phyloP scores from a whole-genome alignment of 768 basidiomycete genomes.

The Boletus insuetus region DNA sequence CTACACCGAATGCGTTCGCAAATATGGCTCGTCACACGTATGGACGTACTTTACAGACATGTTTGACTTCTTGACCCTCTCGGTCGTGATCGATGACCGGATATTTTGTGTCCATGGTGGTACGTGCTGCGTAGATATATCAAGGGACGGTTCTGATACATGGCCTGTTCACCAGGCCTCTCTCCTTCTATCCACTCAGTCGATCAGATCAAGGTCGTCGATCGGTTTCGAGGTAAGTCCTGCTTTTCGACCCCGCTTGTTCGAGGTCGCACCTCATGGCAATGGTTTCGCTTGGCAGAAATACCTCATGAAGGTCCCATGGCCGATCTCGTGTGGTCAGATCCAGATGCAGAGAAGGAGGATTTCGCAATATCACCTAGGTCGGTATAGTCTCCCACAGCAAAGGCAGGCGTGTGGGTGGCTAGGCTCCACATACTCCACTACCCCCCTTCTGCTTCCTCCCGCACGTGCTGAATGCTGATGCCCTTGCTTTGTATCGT shows the following conservation, averaged over 20 bases:
- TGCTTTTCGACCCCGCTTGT: slow-evolving; percentile 18
- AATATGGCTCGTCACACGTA: slow-evolving; percentile 93
- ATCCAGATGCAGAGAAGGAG: slow-evolving; percentile 98
- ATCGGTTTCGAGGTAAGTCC: slow-evolving; percentile 86
- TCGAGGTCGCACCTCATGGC: slow-evolving; percentile 23
- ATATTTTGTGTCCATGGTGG: slow-evolving; percentile 99
- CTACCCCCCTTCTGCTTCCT: slow-evolving; percentile 8
- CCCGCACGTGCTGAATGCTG: slow-evolving; percentile 9
- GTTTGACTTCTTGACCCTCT: slow-evolving; percentile 98
- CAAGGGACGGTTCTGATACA: slow-evolving; percentile 1
- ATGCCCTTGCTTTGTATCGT: slow-evolving; percentile 6
- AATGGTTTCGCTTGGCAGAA: slow-evolving; percentile 48
- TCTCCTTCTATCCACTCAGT: slow-evolving; percentile 98
- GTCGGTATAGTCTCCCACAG: slow-evolving; percentile 42
- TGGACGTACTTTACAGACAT: slow-evolving; percentile 99
- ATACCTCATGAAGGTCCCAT: slow-evolving; percentile 99
- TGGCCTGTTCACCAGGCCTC: slow-evolving; percentile 54
- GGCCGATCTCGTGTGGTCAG: slow-evolving; percentile 99
- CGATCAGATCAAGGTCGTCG: slow-evolving; percentile 99
- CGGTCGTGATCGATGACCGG: slow-evolving; percentile 96
- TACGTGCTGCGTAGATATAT: slow-evolving; percentile 31
- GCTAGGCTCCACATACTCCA: slow-evolving; percentile 8
- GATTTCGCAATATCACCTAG: slow-evolving; percentile 99
- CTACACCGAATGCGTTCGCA: slow-evolving; percentile 96
- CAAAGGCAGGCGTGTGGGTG: slow-evolving; percentile 4